Evolutionary conservation across 306 rosid species (phyloP).

Genomic region (Vigna reflexopilosa): DNA sequence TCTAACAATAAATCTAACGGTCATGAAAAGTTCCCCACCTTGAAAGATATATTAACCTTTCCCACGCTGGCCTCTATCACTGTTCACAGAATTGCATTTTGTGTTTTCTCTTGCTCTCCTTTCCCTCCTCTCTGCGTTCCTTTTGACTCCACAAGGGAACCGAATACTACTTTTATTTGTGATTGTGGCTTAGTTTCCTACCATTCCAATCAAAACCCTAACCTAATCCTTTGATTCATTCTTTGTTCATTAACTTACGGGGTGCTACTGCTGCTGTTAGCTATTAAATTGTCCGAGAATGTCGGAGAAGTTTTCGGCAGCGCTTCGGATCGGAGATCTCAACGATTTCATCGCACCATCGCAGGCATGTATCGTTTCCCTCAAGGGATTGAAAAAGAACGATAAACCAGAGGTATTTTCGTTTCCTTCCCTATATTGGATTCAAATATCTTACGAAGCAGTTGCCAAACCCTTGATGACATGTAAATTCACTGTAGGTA

Average conservation of each 20-base stretch:
- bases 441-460: background rate
- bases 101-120: background rate
- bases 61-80: background rate
- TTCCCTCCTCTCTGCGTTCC: background rate
- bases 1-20: too few species aligned
- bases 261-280: background rate
- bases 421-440: background rate
- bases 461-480: background rate
- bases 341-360: slow-evolving; percentile 93
- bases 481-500: slow-evolving; percentile 53
- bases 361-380: slow-evolving; percentile 91
- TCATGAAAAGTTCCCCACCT: too few species aligned
- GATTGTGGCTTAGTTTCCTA: background rate
- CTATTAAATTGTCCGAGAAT: slow-evolving; percentile 39
- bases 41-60: background rate
- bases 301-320: slow-evolving; percentile 93
- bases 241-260: background rate
- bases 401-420: slow-evolving; percentile 63
- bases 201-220: slow-evolving; percentile 40
- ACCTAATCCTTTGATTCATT: background rate
- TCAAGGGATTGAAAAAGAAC: slow-evolving; percentile 73
- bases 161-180: slow-evolving; percentile 1
- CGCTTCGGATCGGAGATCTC: slow-evolving; percentile 90
- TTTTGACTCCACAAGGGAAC: slow-evolving; percentile 28
- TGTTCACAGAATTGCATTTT: background rate